These are phyloP conservation scores for Podospora comata DNA, from an alignment of 495 filamentous ascomycete genomes.

Conservation along the genomic window DNA sequence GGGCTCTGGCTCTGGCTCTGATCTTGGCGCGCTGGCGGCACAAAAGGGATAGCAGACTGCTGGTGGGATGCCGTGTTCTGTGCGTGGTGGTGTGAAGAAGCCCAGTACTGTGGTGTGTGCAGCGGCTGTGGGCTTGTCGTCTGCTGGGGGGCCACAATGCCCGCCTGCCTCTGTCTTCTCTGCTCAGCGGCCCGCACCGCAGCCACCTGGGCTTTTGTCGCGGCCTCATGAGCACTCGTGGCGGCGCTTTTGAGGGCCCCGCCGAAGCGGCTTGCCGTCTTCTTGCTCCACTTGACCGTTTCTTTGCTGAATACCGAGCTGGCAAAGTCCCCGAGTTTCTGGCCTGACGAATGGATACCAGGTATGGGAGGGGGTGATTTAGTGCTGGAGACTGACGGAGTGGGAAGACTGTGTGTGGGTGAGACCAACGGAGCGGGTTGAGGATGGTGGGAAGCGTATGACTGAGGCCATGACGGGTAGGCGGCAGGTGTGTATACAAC, in stretches of 20 bases:
- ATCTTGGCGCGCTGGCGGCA: too few species aligned
- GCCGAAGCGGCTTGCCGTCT: slow-evolving; percentile 26
- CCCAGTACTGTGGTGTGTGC: not conserved
- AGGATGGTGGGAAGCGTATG: not conserved
- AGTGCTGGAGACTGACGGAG: not conserved
- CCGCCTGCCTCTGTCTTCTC: slow-evolving; percentile 14
- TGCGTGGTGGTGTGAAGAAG: not conserved
- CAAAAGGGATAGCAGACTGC: not conserved
- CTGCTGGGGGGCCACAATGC: not conserved
- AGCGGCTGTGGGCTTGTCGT: not conserved
- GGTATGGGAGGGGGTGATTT: not conserved
- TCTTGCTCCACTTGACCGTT: slow-evolving; percentile 31
- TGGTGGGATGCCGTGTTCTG: not conserved
- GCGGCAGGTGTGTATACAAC: not conserved
- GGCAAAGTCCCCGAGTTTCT: slow-evolving; percentile 24
- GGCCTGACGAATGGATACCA: slow-evolving; percentile 3
- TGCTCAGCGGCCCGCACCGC: slow-evolving; percentile 15
- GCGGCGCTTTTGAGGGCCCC: slow-evolving; percentile 26
- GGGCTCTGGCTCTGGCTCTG: not conserved
- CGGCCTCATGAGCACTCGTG: slow-evolving; percentile 18
- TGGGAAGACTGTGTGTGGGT: slow-evolving; percentile 1
- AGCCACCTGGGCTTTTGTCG: slow-evolving; percentile 15
- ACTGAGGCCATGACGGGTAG: not conserved
- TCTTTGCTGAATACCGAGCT: slow-evolving; percentile 32
- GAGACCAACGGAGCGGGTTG: slow-evolving; percentile 1